Evolutionary conservation across 2,329 filamentous ascomycete genomes (phyloP).

Genomic region (Pseudopyricularia javanii): DNA sequence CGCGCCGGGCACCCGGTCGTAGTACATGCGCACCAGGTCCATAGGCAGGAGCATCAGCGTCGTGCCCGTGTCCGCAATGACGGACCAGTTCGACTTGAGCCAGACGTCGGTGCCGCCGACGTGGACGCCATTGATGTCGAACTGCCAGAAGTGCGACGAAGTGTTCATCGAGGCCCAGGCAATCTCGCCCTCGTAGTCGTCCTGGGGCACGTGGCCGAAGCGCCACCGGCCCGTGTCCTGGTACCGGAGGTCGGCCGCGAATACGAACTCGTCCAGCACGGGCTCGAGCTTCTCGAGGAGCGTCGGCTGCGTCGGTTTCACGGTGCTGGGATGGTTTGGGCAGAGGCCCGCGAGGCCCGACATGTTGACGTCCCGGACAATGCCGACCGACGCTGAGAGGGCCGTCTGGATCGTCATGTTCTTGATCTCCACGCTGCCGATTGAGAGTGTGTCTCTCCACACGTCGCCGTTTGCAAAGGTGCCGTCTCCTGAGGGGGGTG

Average conservation of each 20-base stretch:
- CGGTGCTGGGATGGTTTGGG: constrained; percentile 30
- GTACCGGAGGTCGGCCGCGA: constrained; percentile 36
- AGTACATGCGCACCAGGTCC: constrained; percentile 47
- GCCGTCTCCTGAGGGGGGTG: constrained; percentile 20
- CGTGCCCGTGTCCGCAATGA: constrained; percentile 58
- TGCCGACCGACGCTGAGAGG: constrained; percentile 20
- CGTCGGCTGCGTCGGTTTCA: constrained; percentile 26
- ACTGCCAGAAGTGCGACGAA: constrained; percentile 32
- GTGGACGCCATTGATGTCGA: constrained; percentile 21
- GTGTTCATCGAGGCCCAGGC: constrained; percentile 34
- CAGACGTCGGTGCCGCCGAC: constrained; percentile 18
- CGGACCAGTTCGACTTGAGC: constrained; percentile 28
- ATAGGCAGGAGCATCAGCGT: constrained; percentile 50
- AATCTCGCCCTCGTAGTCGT: constrained; percentile 25
- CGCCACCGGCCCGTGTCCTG: constrained; percentile 35
- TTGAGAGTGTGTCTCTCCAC: constrained; percentile 33
- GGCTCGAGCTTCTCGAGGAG: constrained; percentile 31
- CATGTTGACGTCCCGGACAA: constrained; percentile 28
- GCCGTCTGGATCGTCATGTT: constrained; percentile 38
- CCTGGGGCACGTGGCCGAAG: constrained; percentile 35
- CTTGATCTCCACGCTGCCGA: constrained; percentile 30
- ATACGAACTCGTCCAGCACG: constrained; percentile 26
- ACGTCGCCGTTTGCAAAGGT: constrained; percentile 32
- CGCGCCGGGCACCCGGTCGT: constrained; percentile 38
- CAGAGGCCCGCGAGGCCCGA: constrained; percentile 41